phyloP scores from a whole-genome alignment of 1,284 basidiomycete species.

The Leccinum subspadiceum region DNA sequence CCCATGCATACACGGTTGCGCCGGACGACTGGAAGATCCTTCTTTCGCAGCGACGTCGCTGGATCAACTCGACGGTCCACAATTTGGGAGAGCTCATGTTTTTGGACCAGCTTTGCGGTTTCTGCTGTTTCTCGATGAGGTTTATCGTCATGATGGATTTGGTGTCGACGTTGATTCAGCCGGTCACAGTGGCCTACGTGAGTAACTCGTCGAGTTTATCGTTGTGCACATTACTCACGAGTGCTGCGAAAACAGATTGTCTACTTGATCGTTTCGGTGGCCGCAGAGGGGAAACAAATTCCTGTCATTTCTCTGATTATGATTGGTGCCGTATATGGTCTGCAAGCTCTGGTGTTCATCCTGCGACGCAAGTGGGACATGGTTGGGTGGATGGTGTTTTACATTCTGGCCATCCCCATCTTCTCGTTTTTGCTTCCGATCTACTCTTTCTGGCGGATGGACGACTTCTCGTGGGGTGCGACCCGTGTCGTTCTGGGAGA shows the following conservation, averaged over 20 bases:
- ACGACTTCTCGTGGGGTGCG: no score
- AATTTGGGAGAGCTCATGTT: conserved; percentile 93
- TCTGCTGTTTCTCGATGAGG: conserved; percentile 99
- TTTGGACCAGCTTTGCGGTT: conserved; percentile 91
- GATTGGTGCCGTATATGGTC: no score
- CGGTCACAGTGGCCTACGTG: conserved; percentile 93
- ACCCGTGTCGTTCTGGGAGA: no score
- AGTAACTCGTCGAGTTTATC: conserved; percentile 35
- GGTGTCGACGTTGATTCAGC: conserved; percentile 82
- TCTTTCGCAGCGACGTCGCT: conserved; percentile 95
- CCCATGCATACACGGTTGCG: conserved; percentile 89
- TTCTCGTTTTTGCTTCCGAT: no score
- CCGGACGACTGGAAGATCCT: conserved; percentile 93
- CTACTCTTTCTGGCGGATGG: no score
- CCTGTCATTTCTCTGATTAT: conserved; percentile 3
- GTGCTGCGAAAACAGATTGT: no score
- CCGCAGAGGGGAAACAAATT: no score
- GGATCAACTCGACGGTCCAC: conserved; percentile 99
- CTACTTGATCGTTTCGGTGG: no score
- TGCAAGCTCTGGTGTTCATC: no score
- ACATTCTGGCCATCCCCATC: no score
- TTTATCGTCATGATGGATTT: conserved; percentile 98
- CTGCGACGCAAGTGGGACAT: no score
- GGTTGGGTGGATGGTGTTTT: no score
- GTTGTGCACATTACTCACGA: neutral